Evolutionary conservation across 257 asterid species (phyloP), one percentile per base, ranked within the genome.

Genomic region (Sherardia arvensis): DNA sequence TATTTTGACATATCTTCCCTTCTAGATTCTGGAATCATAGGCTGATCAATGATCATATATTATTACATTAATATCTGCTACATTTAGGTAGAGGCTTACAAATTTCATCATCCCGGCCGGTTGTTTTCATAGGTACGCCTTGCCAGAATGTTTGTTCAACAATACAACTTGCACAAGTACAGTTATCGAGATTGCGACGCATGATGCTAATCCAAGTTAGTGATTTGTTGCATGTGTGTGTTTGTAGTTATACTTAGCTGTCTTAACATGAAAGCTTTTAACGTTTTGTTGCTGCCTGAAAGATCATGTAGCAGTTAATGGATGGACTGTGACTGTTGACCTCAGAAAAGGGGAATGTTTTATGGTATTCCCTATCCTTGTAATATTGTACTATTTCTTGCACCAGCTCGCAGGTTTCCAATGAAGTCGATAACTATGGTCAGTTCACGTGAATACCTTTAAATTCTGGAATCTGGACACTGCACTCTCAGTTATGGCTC

Each of bases 241-340:
- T 49, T 7, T 18, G 26, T 49, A 20, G 56, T n/a, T 49, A 53
- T 23, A n/a, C n/a, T n/a, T n/a, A n/a, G n/a, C 3, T 53, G 58
- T 53, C 29, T 23, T 53, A 53, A 53, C 10, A 53, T 43, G 51
- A 53, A 53, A 43, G 51, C 20, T 14, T 43, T 14, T 43, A 43
- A 43, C 51, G 20, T 43, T 43, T 43, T 43, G 51, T 15, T 43
- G 51, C 51, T 43, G 51, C 51, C 51, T 43, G 20, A 43, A 43
- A 43, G 51, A 43, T 43, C 22, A 48, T 47, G 12, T n/a, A 23
- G 23, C 9, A 22, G 14, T 14, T 49, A 5, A 64, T 64, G 18
- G 28, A 63, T n/a, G 61, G 25, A 29, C 0, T n/a, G 65, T 36
- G 65, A 60, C 32, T 34, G 40, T 61, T 36, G 53, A 61, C n/a